Evolutionary conservation across 139 green algal species (phyloP).

Genomic region (Choricystis sp.): DNA sequence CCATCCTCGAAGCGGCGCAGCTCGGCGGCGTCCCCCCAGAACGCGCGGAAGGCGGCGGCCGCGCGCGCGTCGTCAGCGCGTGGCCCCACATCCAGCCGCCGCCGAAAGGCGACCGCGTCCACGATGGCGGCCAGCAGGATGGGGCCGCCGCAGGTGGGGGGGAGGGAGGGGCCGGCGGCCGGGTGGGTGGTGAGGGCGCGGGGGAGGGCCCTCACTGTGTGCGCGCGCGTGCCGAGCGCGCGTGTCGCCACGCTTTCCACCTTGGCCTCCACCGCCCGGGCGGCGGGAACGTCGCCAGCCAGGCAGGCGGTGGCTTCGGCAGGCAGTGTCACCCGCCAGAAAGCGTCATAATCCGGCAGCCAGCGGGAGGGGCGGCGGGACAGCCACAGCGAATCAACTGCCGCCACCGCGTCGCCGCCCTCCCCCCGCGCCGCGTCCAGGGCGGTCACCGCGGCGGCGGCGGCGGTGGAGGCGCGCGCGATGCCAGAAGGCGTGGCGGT

Average conservation of each 20-base stretch:
- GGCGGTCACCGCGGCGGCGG: slow-evolving; percentile 17
- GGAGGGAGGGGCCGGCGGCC: not conserved
- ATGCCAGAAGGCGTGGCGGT: slow-evolving; percentile 19
- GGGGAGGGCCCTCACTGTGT: slow-evolving; percentile 25
- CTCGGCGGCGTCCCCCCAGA: slow-evolving; percentile 60
- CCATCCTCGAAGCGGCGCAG: slow-evolving; percentile 55
- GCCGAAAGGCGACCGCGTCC: slow-evolving; percentile 22
- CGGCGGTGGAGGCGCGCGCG: slow-evolving; percentile 13
- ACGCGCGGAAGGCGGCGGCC: slow-evolving; percentile 37
- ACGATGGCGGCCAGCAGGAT: slow-evolving; percentile 5
- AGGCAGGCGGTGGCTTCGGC: not conserved
- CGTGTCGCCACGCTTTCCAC: slow-evolving; percentile 27
- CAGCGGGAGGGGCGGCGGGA: not conserved
- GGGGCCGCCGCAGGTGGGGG: not conserved
- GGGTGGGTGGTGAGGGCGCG: slow-evolving; percentile 1
- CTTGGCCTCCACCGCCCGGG: slow-evolving; percentile 15
- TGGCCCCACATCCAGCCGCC: slow-evolving; percentile 53
- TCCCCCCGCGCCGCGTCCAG: not conserved
- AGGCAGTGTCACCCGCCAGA: not conserved
- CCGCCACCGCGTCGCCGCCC: not conserved
- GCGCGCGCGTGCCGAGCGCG: slow-evolving; percentile 29
- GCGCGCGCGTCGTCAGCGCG: slow-evolving; percentile 27
- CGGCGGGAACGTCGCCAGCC: not conserved
- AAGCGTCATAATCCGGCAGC: not conserved
- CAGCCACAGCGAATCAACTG: not conserved